Percentiles rank a stretch among this genome's conserved stretches.
These are phyloP conservation scores for Phoenix dactylifera DNA, from an alignment of 176 grass and related monocot genomes.

Conservation along the genomic window DNA sequence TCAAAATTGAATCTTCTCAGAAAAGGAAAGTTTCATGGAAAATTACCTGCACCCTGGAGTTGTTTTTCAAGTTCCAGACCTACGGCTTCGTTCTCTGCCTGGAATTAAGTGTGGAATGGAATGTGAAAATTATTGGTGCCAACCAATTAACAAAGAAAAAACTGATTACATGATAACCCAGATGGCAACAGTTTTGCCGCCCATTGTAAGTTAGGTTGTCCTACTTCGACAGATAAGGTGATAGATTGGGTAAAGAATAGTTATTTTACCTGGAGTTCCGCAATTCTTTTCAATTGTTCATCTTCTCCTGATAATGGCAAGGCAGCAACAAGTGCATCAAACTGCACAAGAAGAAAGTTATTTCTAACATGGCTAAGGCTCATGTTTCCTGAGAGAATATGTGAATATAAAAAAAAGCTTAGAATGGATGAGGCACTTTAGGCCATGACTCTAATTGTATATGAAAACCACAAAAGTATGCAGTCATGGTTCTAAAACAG, in stretches of 20 bases:
- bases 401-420: neutral
- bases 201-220: neutral
- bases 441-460: no score
- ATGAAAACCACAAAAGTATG: neutral
- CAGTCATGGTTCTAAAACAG: neutral
- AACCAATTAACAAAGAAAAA: neutral
- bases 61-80: slow-evolving; percentile 80
- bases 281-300: slow-evolving; percentile 67
- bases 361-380: neutral
- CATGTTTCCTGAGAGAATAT: neutral
- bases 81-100: slow-evolving; percentile 80
- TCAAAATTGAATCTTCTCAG: no score
- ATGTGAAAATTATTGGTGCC: neutral
- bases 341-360: slow-evolving; percentile 34
- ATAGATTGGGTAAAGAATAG: neutral
- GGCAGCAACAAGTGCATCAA: slow-evolving; percentile 71
- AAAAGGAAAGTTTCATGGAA: no score
- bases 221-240: neutral
- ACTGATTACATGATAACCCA: neutral
- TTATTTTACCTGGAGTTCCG: slow-evolving; percentile 60
- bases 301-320: slow-evolving; percentile 82
- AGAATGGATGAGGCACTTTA: neutral
- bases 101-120: slow-evolving; percentile 12
- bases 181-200: neutral
- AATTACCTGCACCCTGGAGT: slow-evolving; percentile 64